Evolutionary conservation across 75 land plant genomes (phyloP).

Genomic region (Selaginella moellendorffii): DNA sequence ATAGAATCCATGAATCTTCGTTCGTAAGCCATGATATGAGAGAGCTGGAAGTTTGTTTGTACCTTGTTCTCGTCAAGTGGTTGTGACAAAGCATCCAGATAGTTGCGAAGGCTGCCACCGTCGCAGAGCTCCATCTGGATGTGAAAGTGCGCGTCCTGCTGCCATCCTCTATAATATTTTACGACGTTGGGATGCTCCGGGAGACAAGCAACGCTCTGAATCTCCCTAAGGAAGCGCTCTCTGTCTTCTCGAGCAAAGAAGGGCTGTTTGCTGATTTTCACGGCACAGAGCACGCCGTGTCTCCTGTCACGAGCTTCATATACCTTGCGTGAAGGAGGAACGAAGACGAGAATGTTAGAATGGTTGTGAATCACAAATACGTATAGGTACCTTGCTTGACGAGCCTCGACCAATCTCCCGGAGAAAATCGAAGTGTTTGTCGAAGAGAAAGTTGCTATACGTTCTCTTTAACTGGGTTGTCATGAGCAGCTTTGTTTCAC

Average conservation of each 20-base stretch:
- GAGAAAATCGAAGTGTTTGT: conserved; percentile 27
- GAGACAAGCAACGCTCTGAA: conserved; percentile 24
- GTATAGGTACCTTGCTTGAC: conserved; percentile 20
- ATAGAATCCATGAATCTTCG: neutral
- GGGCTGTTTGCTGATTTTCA: conserved; percentile 21
- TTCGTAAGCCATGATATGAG: neutral
- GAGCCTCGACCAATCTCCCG: conserved; percentile 27
- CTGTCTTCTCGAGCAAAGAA: conserved; percentile 21
- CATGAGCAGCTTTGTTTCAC: conserved; percentile 23
- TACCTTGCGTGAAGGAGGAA: too few species aligned
- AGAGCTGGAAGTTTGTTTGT: neutral
- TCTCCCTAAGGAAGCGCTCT: conserved; percentile 20
- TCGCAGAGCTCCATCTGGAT: conserved; percentile 31
- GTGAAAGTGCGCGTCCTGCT: conserved; percentile 25
- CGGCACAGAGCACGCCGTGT: conserved; percentile 21
- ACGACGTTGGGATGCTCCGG: conserved; percentile 26
- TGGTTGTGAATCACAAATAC: too few species aligned
- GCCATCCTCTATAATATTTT: conserved; percentile 25
- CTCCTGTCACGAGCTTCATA: conserved; percentile 26
- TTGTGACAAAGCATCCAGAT: conserved; percentile 18
- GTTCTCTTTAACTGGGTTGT: conserved; percentile 26
- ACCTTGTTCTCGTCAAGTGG: conserved; percentile 18
- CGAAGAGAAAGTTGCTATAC: conserved; percentile 24
- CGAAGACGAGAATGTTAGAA: too few species aligned
- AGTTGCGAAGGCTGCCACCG: conserved; percentile 23